Evolutionary conservation across 2,329 filamentous ascomycete genomes (phyloP).

Genomic region (Penicillium sp.): DNA sequence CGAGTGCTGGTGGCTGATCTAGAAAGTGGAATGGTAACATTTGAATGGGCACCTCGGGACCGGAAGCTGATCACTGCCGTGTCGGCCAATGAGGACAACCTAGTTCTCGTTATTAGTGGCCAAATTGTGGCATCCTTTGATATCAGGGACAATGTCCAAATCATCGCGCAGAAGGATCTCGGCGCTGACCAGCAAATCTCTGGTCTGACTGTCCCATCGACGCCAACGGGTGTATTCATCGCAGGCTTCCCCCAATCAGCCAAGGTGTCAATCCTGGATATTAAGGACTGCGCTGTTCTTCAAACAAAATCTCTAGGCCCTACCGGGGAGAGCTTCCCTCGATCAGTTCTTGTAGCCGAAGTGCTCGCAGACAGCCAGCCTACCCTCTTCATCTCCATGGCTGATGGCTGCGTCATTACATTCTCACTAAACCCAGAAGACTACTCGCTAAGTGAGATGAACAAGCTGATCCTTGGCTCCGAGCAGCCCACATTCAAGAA

Average conservation of each 20-base stretch:
- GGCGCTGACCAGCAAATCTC: constrained; percentile 73
- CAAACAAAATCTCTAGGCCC: constrained; percentile 62
- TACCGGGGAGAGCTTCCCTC: constrained; percentile 74
- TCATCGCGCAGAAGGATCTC: constrained; percentile 60
- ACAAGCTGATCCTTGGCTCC: constrained; percentile 80
- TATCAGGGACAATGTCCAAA: constrained; percentile 57
- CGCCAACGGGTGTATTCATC: constrained; percentile 65
- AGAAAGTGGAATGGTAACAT: constrained; percentile 46
- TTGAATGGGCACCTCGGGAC: constrained; percentile 47
- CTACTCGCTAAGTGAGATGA: constrained; percentile 67
- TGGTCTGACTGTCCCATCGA: constrained; percentile 71
- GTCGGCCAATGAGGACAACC: constrained; percentile 67
- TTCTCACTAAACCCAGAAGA: constrained; percentile 66
- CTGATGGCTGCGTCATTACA: constrained; percentile 85
- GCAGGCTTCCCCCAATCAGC: constrained; percentile 87
- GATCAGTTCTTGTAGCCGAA: constrained; percentile 76
- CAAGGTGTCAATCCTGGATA: constrained; percentile 69
- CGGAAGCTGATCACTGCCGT: constrained; percentile 68
- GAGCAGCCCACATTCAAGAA: constrained; percentile 79
- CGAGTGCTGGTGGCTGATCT: constrained; percentile 62
- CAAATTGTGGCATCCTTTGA: constrained; percentile 68
- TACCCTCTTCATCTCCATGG: constrained; percentile 84
- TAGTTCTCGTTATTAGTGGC: constrained; percentile 74
- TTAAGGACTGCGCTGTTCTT: constrained; percentile 64
- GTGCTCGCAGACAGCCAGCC: constrained; percentile 66